Conservation (phyloP, 1,139 yeast genomes). For the Candida sojae region DNA sequence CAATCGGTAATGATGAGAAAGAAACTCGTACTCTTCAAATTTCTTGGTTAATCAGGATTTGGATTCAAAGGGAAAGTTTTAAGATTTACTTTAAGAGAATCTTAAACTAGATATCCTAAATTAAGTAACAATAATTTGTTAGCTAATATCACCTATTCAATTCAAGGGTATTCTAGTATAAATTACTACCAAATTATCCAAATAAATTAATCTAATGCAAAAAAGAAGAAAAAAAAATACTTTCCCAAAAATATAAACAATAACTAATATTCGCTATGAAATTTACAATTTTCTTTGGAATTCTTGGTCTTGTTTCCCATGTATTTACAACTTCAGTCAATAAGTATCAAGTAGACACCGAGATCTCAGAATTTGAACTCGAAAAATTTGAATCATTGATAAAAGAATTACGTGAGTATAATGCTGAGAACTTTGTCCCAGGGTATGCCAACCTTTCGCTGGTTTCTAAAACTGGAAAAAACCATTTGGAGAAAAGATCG, state of each 20-base stretch:
- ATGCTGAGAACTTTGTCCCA: slow-evolving; percentile 3
- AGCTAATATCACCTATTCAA: not conserved
- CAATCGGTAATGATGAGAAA: too few species aligned
- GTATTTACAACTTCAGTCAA: slow-evolving; percentile 11
- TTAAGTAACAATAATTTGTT: not conserved
- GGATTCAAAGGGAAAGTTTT: not conserved
- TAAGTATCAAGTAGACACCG: not conserved
- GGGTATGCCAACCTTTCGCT: not conserved
- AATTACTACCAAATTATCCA: not conserved
- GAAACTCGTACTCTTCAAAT: too few species aligned
- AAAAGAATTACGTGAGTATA: slow-evolving; percentile 12
- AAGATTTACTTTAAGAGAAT: not conserved
- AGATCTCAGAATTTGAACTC: not conserved
- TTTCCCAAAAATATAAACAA: too few species aligned
- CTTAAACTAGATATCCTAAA: not conserved
- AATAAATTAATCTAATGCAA: too few species aligned
- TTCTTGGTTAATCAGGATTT: too few species aligned
- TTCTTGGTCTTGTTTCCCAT: slow-evolving; percentile 9
- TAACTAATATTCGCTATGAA: not conserved
- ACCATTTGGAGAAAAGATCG: not conserved
- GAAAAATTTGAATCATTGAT: slow-evolving; percentile 10
- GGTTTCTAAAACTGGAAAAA: not conserved
- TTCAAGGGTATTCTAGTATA: not conserved
- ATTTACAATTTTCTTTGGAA: not conserved
- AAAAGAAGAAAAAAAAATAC: too few species aligned